phyloP scores from a whole-genome alignment of 1,139 yeast genomes.

The Zygosaccharomyces pseudobailii region DNA sequence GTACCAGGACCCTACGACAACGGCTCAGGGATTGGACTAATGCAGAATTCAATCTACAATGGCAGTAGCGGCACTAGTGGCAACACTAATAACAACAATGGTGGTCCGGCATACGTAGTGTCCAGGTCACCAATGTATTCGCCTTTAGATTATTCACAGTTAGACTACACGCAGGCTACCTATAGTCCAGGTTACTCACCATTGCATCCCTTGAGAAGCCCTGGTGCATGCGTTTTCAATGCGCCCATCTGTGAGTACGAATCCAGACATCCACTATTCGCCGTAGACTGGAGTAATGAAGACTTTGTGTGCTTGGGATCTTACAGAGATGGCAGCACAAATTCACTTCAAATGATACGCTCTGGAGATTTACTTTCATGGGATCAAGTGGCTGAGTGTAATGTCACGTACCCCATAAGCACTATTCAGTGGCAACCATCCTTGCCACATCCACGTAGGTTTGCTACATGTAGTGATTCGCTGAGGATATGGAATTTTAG shows the following conservation, averaged over 20 bases:
- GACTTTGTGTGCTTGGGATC: slow-evolving; percentile 33
- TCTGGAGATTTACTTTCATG: slow-evolving; percentile 45
- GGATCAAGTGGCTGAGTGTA: slow-evolving; percentile 44
- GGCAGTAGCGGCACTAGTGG: slow-evolving; percentile 2
- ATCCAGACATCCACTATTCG: slow-evolving; percentile 29
- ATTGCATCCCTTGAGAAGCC: slow-evolving; percentile 17
- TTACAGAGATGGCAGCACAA: slow-evolving; percentile 32
- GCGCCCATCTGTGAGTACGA: slow-evolving; percentile 27
- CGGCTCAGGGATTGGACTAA: slow-evolving; percentile 2
- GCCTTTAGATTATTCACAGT: slow-evolving; percentile 24
- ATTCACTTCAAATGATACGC: slow-evolving; percentile 28
- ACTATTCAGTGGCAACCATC: slow-evolving; percentile 64
- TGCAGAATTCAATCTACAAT: slow-evolving; percentile 1
- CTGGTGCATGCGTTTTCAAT: slow-evolving; percentile 7
- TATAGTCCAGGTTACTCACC: slow-evolving; percentile 18
- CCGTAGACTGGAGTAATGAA: slow-evolving; percentile 32
- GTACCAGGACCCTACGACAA: slow-evolving; percentile 13
- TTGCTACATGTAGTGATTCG: slow-evolving; percentile 36
- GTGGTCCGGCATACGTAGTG: slow-evolving; percentile 11
- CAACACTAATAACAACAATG: slow-evolving; percentile 4
- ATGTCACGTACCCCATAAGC: slow-evolving; percentile 58
- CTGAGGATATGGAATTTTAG: slow-evolving; percentile 33
- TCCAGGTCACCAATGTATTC: slow-evolving; percentile 30
- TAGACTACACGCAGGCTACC: slow-evolving; percentile 16
- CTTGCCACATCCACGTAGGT: slow-evolving; percentile 22